phyloP scores from a whole-genome alignment of 495 filamentous ascomycete genomes.

The Cercophora newfieldiana region DNA sequence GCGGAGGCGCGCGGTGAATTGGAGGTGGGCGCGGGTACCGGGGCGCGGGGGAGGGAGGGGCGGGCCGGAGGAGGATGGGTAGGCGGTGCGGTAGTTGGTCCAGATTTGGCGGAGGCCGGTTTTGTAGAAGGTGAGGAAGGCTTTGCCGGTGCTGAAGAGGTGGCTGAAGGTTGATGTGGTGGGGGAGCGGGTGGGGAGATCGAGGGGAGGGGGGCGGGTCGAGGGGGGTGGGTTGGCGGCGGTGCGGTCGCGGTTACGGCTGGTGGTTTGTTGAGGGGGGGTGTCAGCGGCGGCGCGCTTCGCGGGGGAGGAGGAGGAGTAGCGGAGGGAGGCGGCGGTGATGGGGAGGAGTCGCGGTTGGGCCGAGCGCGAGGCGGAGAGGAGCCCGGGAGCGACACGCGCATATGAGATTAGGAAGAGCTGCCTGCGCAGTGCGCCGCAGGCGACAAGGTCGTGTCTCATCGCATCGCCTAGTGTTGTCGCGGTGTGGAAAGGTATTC shows the following conservation, averaged over 20 bases:
- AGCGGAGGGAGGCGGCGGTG: not conserved
- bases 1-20: conserved; percentile 37
- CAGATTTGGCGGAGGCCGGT: conserved; percentile 70
- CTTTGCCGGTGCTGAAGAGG: conserved; percentile 52
- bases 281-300: not conserved
- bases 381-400: not conserved
- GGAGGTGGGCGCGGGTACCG: conserved; percentile 28
- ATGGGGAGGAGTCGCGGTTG: not conserved
- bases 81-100: conserved; percentile 45
- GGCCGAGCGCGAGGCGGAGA: not conserved
- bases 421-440: conserved; percentile 9
- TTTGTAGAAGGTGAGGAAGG: conserved; percentile 82
- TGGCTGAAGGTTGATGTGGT: conserved; percentile 43
- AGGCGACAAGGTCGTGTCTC: conserved; percentile 5
- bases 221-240: conserved; percentile 58
- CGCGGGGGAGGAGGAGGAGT: not conserved
- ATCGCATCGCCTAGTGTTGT: conserved; percentile 11
- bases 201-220: conserved; percentile 60
- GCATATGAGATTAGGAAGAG: not conserved
- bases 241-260: conserved; percentile 48
- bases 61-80: conserved; percentile 12
- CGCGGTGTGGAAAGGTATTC: not conserved
- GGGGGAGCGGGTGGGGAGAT: conserved; percentile 46
- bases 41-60: conserved; percentile 12
- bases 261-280: conserved; percentile 12